Evolutionary conservation across 2,329 filamentous ascomycete genomes (phyloP), one percentile per base, ranked within the genome.

Genomic region (Blastomyces percursus): DNA sequence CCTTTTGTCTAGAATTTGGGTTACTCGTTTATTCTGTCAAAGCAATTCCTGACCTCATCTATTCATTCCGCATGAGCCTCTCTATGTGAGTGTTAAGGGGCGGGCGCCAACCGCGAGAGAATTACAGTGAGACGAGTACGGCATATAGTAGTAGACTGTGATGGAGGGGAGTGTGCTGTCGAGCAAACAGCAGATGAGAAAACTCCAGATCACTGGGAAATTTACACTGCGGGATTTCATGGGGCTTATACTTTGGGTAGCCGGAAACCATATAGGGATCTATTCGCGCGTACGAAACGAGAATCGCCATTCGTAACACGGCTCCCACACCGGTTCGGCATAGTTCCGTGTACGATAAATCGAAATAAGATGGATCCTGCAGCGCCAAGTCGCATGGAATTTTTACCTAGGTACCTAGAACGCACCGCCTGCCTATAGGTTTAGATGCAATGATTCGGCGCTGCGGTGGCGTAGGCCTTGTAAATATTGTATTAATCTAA

Each of bases 71-170:
- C 57, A 48, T 64, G 55, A 8, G 35, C 52, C 58, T 11, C 67
- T 64, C 59, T 44, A 71, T 66, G 30, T 76, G 66, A 2, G 72
- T 75, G 65, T 70, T 73, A 61, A 75, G 63, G 19, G 65, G 8
- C 73, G 73, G n/a, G 65, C 61, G 2, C 68, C 72, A 57, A 75
- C 62, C 8, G 69, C 66, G 44, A 67, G 32, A 75, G 57, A n/a
- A 65, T 67, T 11, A 68, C 67, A 2, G 50, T n/a, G 19, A 48
- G 32, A 68, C 35, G 70, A 79, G 74, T 62, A 77, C 1, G 78
- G 79, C 14, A 76, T 76, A 66, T 80, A 81, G 68, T 79, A 79
- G 68, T 79, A 79, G 24, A 79, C 78, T 27, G 77, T 68, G 42
- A 68, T 71, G 1, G 73, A 68, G 24, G 77, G 71, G 9, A 76